Base-by-base conservation (phyloP, 2,329 filamentous ascomycete genomes). In the Aspergillus vadensis region DNA sequence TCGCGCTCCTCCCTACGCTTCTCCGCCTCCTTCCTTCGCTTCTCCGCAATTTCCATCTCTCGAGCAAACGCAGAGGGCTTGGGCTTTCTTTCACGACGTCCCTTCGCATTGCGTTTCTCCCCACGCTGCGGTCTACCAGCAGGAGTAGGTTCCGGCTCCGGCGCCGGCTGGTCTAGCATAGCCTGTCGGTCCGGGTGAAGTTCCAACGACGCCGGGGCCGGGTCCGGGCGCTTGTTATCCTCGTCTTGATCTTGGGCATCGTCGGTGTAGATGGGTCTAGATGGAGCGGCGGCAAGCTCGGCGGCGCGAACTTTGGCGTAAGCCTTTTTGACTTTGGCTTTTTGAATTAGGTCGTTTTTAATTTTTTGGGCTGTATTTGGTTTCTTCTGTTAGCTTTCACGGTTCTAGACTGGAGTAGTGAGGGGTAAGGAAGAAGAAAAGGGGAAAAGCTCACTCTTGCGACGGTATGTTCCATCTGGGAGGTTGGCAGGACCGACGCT, bases 291-390 rank as follows among this genome's bases (percentile, higher is more conserved):
- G 41, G 74, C 75, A 41, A 80, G 75, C 72, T 86, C 82, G 50
- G 81, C 79, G 43, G 87, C 87, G 77, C 93, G 94, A 65, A 97
- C 81, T 77, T 97, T 97, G 64, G 90, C 90, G 74, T 97, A 97
- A 44, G 90, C 86, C 77, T 97, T 96, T 79, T 94, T 95, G 64
- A 97, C 83, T 77, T 97, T 97, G 62, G 93, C 92, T 76, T 95
- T 96, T 76, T 92, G 87, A 70, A 98, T 97, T 58, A 97, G 81
- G 66, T 91, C 86, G 66, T 89, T 85, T 78, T 98, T 98, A 72
- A 97, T 95, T 77, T 94, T 94, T 76, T 91, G 87, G 60, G 91
- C 91, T 94, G 38, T 10, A 41, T 21, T 49, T 17, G 10, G 49
- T 61, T 23, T 23, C 58, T 30, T 17, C 5, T 14, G 12, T 36